Evolutionary conservation across 1,284 basidiomycete species (phyloP).

Genomic region (Marasmius fiardii): DNA sequence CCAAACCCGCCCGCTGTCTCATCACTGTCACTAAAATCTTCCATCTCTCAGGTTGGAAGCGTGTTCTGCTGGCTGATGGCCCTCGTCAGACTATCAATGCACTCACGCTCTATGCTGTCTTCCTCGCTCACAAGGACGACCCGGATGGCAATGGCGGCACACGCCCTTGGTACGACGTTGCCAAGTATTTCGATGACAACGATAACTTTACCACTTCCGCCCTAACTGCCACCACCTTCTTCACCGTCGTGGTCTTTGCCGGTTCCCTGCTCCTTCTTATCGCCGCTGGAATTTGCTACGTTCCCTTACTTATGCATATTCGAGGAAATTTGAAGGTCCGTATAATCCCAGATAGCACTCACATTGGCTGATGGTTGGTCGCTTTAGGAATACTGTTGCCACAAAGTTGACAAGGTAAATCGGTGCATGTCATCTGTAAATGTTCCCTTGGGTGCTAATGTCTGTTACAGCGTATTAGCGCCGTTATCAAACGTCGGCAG

Average conservation of each 20-base stretch:
- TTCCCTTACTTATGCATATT: conserved; percentile 93
- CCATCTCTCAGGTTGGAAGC: conserved; percentile 81
- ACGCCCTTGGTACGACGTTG: conserved; percentile 63
- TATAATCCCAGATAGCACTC: conserved; percentile 8
- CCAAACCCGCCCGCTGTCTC: conserved; percentile 1
- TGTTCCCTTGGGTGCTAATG: conserved; percentile 7
- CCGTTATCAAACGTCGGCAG: conserved; percentile 90
- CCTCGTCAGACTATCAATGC: conserved; percentile 97
- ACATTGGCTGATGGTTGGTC: not conserved
- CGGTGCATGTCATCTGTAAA: conserved; percentile 1
- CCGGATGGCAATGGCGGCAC: not conserved
- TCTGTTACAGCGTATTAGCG: conserved; percentile 72
- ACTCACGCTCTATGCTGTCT: conserved; percentile 90
- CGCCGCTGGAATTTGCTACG: conserved; percentile 83
- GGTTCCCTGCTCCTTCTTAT: conserved; percentile 83
- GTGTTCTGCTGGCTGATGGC: conserved; percentile 90
- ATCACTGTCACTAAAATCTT: conserved; percentile 13
- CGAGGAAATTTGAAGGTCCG: conserved; percentile 89
- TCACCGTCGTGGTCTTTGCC: conserved; percentile 86
- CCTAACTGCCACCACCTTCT: conserved; percentile 85
- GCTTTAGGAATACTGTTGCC: conserved; percentile 90
- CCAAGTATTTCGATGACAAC: conserved; percentile 68
- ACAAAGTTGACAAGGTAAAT: conserved; percentile 94
- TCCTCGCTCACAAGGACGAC: conserved; percentile 68
- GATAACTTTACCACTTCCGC: conserved; percentile 71